Conservation (phyloP, 2,329 filamentous ascomycete species). For the Raffaelea arxii region DNA sequence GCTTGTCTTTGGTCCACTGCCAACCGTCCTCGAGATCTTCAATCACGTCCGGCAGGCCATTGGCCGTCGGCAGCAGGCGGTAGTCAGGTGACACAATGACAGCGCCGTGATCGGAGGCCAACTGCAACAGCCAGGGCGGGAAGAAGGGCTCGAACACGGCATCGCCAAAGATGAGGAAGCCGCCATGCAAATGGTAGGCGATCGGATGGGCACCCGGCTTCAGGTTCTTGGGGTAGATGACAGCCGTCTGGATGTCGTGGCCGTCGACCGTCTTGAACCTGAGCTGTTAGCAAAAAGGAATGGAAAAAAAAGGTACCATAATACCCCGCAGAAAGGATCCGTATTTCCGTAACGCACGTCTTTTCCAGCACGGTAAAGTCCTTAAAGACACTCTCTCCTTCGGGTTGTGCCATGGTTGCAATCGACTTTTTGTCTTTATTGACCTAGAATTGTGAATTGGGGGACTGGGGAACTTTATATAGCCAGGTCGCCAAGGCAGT, state of each 20-base stretch:
- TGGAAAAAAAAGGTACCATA: neutral
- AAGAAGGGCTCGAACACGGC: neutral
- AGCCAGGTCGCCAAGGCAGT: too few species aligned
- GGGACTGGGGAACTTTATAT: too few species aligned
- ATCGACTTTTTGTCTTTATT: too few species aligned
- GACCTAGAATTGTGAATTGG: too few species aligned
- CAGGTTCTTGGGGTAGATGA: neutral
- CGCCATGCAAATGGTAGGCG: neutral
- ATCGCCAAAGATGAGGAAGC: neutral
- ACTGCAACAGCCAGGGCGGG: neutral
- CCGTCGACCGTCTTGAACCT: neutral
- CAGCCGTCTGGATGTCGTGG: neutral
- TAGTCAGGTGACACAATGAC: neutral
- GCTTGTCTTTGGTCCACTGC: neutral
- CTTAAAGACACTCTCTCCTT: too few species aligned
- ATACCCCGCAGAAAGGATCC: too few species aligned
- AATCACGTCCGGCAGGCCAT: neutral
- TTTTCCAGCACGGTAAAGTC: neutral
- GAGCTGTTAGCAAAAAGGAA: neutral
- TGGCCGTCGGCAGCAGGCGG: neutral
- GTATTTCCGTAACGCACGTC: too few species aligned
- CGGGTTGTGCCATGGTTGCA: too few species aligned
- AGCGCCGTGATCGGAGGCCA: neutral
- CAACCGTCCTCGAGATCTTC: constrained; percentile 1
- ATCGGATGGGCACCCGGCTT: neutral